These are phyloP conservation scores for Phaeosphaeria sp. DNA, from an alignment of 2,329 filamentous ascomycete species.

Conservation along the genomic window DNA sequence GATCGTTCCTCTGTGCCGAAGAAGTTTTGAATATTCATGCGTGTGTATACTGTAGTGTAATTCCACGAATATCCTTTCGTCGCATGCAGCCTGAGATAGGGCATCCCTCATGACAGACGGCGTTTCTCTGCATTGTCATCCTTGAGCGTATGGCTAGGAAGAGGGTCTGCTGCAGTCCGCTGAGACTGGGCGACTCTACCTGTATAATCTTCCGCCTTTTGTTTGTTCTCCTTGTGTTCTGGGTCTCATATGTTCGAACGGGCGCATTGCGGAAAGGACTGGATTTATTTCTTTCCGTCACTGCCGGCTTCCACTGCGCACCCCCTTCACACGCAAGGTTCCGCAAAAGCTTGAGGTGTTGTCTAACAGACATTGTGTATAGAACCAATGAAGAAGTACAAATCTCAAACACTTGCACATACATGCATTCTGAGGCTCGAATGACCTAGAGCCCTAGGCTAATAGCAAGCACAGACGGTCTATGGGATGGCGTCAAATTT, in stretches of 20 bases:
- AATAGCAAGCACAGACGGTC: constrained; percentile 3
- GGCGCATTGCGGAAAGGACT: constrained; percentile 5
- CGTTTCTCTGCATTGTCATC: constrained; percentile 18
- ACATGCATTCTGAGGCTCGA: background rate
- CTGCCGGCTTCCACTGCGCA: constrained; percentile 6
- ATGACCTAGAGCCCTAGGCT: background rate
- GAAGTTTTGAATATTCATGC: constrained; percentile 30
- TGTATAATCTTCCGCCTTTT: constrained; percentile 4
- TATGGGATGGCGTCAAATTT: constrained; percentile 4
- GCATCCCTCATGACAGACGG: constrained; percentile 29
- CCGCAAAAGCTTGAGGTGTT: background rate
- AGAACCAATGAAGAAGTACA: constrained; percentile 8
- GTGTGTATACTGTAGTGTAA: constrained; percentile 41
- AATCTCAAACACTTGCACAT: background rate
- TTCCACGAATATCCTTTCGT: constrained; percentile 26
- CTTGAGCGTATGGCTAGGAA: constrained; percentile 5
- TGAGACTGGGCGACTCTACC: constrained; percentile 6
- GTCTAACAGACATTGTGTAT: constrained; percentile 6
- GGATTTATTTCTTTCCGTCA: constrained; percentile 4
- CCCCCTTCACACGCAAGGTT: background rate
- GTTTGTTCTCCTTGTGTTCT: constrained; percentile 5
- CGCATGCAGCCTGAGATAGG: constrained; percentile 25
- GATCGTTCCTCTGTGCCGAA: constrained; percentile 39
- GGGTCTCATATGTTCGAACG: constrained; percentile 8
- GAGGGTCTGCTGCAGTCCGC: constrained; percentile 4